Evolutionary conservation across 2,329 filamentous ascomycete genomes (phyloP).

Genomic region (Aspergillus glaucus): DNA sequence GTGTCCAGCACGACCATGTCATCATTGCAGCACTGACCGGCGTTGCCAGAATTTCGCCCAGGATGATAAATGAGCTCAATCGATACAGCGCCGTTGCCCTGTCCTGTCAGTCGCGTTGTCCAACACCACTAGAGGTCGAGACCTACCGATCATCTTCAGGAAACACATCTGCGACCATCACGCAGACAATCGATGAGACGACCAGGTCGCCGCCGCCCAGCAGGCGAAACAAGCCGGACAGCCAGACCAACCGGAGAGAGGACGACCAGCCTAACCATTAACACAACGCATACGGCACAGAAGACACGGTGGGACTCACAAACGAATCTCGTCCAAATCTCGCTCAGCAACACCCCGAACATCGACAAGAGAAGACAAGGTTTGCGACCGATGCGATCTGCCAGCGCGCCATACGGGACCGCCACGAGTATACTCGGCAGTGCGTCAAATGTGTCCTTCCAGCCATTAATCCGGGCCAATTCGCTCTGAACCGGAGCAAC

Average conservation of each 20-base stretch:
- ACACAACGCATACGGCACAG: background rate
- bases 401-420: slow-evolving; percentile 23
- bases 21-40: slow-evolving; percentile 25
- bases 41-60: slow-evolving; percentile 21
- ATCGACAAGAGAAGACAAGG: slow-evolving; percentile 18
- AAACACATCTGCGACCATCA: slow-evolving; percentile 18
- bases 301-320: slow-evolving; percentile 13
- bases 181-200: slow-evolving; percentile 12
- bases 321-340: slow-evolving; percentile 21
- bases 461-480: slow-evolving; percentile 23
- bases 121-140: background rate
- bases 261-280: slow-evolving; percentile 4
- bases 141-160: background rate
- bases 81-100: slow-evolving; percentile 21
- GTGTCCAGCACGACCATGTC: slow-evolving; percentile 16
- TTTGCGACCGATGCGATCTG: slow-evolving; percentile 24
- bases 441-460: slow-evolving; percentile 19
- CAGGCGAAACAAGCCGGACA: slow-evolving; percentile 23
- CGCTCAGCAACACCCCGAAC: slow-evolving; percentile 15
- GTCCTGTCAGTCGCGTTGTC: background rate
- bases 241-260: slow-evolving; percentile 16
- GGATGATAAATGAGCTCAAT: slow-evolving; percentile 10
- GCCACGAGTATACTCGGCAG: slow-evolving; percentile 24
- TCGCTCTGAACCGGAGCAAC: slow-evolving; percentile 25
- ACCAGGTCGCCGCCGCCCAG: slow-evolving; percentile 19